These are phyloP conservation scores for Canavalia ensiformis DNA, from an alignment of 306 rosid species.

Conservation along the genomic window DNA sequence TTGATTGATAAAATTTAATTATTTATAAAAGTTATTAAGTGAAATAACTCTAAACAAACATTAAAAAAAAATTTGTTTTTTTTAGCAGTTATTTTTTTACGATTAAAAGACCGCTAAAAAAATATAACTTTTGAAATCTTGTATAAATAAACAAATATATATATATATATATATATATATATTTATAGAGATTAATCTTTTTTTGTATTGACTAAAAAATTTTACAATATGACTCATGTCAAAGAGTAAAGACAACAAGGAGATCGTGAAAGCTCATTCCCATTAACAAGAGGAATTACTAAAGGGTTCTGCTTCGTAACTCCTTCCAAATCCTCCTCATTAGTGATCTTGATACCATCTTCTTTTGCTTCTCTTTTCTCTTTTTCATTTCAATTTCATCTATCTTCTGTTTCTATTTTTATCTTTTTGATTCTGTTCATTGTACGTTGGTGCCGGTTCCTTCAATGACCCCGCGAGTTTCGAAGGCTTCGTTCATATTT, in stretches of 20 bases:
- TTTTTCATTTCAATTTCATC: not conserved
- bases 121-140: too few species aligned
- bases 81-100: too few species aligned
- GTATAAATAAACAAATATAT: too few species aligned
- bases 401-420: not conserved
- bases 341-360: conserved; percentile 81
- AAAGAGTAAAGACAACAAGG: conserved; percentile 67
- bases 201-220: too few species aligned
- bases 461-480: conserved; percentile 89
- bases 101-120: too few species aligned
- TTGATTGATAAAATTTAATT: too few species aligned
- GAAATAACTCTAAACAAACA: too few species aligned
- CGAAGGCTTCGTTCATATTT: conserved; percentile 96
- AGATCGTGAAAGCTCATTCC: conserved; percentile 79
- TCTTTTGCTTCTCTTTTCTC: not conserved
- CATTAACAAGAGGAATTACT: conserved; percentile 78
- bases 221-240: too few species aligned
- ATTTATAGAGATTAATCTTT: too few species aligned
- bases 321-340: conserved; percentile 82
- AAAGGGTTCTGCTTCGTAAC: conserved; percentile 73
- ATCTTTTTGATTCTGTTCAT: not conserved
- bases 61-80: too few species aligned
- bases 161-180: too few species aligned
- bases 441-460: conserved; percentile 77
- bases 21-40: too few species aligned